Evolutionary conservation across 169 alveolate genomes (phyloP).

Genomic region (Eimeria acervulina): DNA sequence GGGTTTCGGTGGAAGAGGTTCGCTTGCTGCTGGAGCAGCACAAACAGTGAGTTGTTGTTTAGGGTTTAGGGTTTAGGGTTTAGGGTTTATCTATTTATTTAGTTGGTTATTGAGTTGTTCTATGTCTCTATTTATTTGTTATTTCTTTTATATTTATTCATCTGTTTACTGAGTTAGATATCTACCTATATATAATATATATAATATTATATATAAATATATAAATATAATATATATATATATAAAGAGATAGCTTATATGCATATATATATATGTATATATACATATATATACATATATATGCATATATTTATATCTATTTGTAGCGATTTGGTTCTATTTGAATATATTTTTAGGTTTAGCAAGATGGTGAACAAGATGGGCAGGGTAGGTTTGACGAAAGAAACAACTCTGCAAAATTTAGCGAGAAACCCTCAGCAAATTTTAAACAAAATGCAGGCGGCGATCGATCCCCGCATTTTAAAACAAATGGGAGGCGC

Average conservation of each 20-base stretch:
- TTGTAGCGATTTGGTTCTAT: background rate
- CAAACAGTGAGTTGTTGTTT: slow-evolving; percentile 89
- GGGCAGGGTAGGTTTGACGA: slow-evolving; percentile 97
- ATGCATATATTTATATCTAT: background rate
- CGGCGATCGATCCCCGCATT: slow-evolving; percentile 97
- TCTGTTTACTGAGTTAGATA: background rate
- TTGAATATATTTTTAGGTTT: slow-evolving; percentile 84
- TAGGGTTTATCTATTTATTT: background rate
- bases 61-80: background rate
- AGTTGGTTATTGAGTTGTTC: background rate
- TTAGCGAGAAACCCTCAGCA: slow-evolving; percentile 97
- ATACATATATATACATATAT: background rate
- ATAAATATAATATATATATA: background rate
- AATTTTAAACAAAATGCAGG: slow-evolving; percentile 96
- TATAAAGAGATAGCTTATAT: no score
- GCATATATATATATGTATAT: background rate
- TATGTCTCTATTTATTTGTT: background rate
- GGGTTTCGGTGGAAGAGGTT: slow-evolving; percentile 94
- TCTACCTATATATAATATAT: background rate
- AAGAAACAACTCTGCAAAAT: slow-evolving; percentile 91
- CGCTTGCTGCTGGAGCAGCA: slow-evolving; percentile 96
- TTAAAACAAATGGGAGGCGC: slow-evolving; percentile 98
- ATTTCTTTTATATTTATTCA: background rate
- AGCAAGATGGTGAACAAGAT: slow-evolving; percentile 98
- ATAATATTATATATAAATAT: background rate